Base-by-base conservation (phyloP, 495 filamentous ascomycete species). In the Baudoinia panamericana region DNA sequence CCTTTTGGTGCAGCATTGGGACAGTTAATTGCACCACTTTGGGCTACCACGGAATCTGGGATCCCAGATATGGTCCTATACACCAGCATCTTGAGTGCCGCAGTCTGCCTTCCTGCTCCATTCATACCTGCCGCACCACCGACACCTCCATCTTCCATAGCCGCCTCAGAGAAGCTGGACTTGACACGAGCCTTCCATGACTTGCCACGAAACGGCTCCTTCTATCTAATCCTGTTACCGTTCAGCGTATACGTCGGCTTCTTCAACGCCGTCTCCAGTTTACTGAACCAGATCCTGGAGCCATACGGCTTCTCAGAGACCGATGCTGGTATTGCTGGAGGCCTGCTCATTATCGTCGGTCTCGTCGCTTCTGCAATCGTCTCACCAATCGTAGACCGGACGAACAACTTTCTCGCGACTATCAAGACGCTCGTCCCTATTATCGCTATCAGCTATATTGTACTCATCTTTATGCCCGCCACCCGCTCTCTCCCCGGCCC, bases 231-330 rank as follows among this genome's bases (percentile, higher is more conserved):
- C 54, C 57, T 82, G 26, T 45, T 83, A 45, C 75, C 84, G 36
- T 97, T 88, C 63, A 61, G 72, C 33, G 57, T 87, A 56, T 94
- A 88, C 63, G 82, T 95, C 45, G 83, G 78, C 30, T 78, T 87
- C 66, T 97, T 97, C 72, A 95, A 94, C 68, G 77, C 77, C 57
- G 62, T 85, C 52, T 92, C 87, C 33, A 81, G 83, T 11, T 74
- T 96, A 4, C 66, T 96, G 1, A 92, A 86, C 66, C 86, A 93
- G 55, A 81, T 96, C 58, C 72, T 96, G 41, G 61, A 71, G 6
- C 90, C 90, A 0, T 82, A 93, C 63, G 73, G 68, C 46, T 93
- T 78, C 69, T 70, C 62, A 38, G 80, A 87, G 56, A 76, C 76
- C 30, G 70, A 93, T 28, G 82, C 88, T 27, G 90, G 90, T 36